Conservation (phyloP, 306 rosid genomes). For the Dryas octopetala region DNA sequence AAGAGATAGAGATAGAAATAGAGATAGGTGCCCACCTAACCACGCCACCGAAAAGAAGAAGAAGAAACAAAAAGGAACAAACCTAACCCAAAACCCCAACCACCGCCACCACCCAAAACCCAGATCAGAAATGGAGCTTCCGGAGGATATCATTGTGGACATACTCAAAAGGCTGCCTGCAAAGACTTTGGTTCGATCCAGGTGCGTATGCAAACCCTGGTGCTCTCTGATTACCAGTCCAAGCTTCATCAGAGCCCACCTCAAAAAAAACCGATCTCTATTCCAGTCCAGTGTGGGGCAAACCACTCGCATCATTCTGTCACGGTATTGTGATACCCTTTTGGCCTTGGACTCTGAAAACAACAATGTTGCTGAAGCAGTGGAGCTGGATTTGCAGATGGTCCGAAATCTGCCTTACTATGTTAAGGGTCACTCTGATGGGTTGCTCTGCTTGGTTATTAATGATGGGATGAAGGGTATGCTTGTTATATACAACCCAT, state of each 20-base stretch:
- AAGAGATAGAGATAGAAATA: no score
- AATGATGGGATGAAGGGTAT: conserved; percentile 34
- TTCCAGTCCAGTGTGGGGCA: conserved; percentile 1
- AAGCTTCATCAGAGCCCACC: conserved; percentile 28
- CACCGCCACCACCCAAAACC: background rate
- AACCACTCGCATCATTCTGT: conserved; percentile 29
- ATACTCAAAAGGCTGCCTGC: conserved; percentile 40
- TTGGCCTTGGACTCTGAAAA: conserved; percentile 24
- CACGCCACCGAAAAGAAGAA: background rate
- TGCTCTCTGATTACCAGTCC: conserved; percentile 25
- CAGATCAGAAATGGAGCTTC: conserved; percentile 18
- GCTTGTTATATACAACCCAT: conserved; percentile 41
- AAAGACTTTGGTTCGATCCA: conserved; percentile 31
- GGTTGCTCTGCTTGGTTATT: conserved; percentile 40
- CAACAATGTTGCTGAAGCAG: conserved; percentile 10
- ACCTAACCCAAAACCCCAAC: background rate
- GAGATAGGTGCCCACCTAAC: background rate
- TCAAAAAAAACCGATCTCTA: background rate
- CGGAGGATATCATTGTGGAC: conserved; percentile 33
- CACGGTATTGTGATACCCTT: conserved; percentile 40
- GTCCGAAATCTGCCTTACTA: conserved; percentile 30
- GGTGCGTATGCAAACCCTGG: conserved; percentile 48
- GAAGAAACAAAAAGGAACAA: background rate
- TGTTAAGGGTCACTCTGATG: conserved; percentile 51
- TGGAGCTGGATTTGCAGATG: conserved; percentile 22